Evolutionary conservation across 2,329 filamentous ascomycete species (phyloP).

Genomic region (Fusarium nodosum): DNA sequence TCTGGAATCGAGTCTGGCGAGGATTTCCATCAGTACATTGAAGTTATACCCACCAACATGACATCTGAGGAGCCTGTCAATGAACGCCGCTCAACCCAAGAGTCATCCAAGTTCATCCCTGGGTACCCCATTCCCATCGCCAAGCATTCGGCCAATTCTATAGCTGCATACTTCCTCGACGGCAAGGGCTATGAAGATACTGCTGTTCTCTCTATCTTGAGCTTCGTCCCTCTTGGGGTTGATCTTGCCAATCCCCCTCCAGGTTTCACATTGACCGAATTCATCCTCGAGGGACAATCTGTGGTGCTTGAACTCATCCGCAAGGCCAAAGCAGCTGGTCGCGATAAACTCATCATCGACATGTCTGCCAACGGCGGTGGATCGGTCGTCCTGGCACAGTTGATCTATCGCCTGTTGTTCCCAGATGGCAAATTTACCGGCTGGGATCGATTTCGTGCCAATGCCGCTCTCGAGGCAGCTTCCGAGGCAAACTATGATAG

Average conservation of each 20-base stretch:
- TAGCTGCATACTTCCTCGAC: conserved; percentile 44
- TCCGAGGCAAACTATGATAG: conserved; percentile 37
- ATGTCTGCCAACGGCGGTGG: conserved; percentile 46
- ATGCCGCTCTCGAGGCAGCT: conserved; percentile 36
- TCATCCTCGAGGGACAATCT: conserved; percentile 37
- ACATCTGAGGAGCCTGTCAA: conserved; percentile 23
- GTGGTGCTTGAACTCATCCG: conserved; percentile 41
- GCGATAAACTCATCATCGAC: conserved; percentile 48
- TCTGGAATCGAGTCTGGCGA: conserved; percentile 42
- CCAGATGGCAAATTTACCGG: conserved; percentile 38
- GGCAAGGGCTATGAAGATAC: conserved; percentile 41
- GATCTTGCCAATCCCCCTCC: not conserved
- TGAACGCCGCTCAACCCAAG: conserved; percentile 15
- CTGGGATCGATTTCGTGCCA: conserved; percentile 45
- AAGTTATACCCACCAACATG: conserved; percentile 28
- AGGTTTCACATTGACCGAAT: conserved; percentile 25
- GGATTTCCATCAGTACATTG: conserved; percentile 41
- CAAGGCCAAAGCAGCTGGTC: conserved; percentile 36
- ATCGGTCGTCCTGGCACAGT: conserved; percentile 38
- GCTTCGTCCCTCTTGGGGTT: conserved; percentile 43
- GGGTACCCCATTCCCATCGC: conserved; percentile 41
- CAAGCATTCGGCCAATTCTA: conserved; percentile 26
- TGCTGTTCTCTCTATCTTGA: conserved; percentile 43
- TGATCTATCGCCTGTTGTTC: conserved; percentile 44
- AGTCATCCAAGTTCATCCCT: not conserved